Percentiles rank a stretch among this genome's conserved stretches.
Conservation (phyloP, 2,329 filamentous ascomycete genomes). For the Colletotrichum sp. region DNA sequence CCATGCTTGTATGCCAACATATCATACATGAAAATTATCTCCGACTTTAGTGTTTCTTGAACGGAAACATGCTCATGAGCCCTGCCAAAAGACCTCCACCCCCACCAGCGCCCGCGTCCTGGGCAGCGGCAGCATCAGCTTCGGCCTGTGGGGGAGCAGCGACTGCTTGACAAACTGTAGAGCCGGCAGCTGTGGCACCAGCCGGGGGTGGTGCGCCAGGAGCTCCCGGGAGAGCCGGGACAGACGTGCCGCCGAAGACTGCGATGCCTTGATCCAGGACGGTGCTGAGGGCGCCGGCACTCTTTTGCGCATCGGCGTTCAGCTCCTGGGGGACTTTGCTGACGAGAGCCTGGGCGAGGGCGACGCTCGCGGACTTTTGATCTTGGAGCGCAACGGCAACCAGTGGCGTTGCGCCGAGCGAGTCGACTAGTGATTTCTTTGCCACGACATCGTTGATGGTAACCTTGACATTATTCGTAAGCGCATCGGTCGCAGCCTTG, state of each 20-base stretch:
- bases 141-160: not conserved
- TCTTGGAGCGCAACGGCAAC: slow-evolving; percentile 17
- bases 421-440: slow-evolving; percentile 11
- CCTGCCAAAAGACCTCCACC: not conserved
- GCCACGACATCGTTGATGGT: slow-evolving; percentile 15
- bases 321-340: slow-evolving; percentile 8
- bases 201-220: not conserved
- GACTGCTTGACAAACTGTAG: not conserved
- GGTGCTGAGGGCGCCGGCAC: not conserved
- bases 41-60: not conserved
- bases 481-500: slow-evolving; percentile 14
- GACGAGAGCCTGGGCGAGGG: slow-evolving; percentile 11
- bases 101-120: not conserved
- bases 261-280: slow-evolving; percentile 8
- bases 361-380: slow-evolving; percentile 6
- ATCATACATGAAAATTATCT: not conserved
- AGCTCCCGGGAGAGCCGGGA: not conserved
- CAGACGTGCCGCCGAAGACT: not conserved
- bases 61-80: not conserved
- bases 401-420: slow-evolving; percentile 9
- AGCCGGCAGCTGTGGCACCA: not conserved
- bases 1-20: not conserved
- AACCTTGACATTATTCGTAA: slow-evolving; percentile 17
- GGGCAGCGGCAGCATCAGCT: not conserved
- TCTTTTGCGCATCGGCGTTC: slow-evolving; percentile 5